Base-by-base conservation (phyloP, 1,284 basidiomycete species). In the Sporisorium reilianum region DNA sequence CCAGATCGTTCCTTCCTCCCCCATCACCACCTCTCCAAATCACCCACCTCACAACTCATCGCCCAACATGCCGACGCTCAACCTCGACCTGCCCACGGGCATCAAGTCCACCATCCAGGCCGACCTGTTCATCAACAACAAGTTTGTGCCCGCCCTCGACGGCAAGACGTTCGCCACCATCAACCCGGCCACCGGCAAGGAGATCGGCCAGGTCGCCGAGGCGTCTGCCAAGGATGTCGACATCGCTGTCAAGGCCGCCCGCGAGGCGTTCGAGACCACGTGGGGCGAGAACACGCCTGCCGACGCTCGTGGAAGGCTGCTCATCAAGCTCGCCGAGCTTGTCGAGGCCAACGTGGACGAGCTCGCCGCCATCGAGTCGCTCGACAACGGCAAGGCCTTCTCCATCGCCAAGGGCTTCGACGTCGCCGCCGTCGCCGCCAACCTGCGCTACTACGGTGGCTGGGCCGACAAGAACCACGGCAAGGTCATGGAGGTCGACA, bases 371-470 rank as follows among this genome's bases (percentile, higher is more conserved):
- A 80, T 82, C 73, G 81, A 85, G 78, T 80, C 80, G 52, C 64
- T 94, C 79, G 92, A 94, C 86, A 92, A 91, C 83, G 89, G 87
- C 57, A 95, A 95, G 87, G 91, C 94, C 1, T 95, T 91, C 85
- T 77, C 82, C 14, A 91, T 90, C 87, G 75, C 77, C 41, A 89
- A 88, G 75, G 87, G 84, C 50, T 90, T 89, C 55, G 95, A 97
- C 84, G 88, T 94, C 10, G 77, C 86, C 36, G 88, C 88, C 75
- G 87, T 90, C n/a, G 92, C 94, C 67, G 88, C 87, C 48, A 85
- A 83, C 80, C 63, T 86, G 26, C 79, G 84, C 74, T 96, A 96
- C 83, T 89, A 89, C 85, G 89, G 93, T 36, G 84, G 85, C 55
- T 85, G 85, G 85, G 84, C 80, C 23, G 94, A 97, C 88, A 97